A percentile compares a stretch with the other conserved stretches of the same genome.
Evolutionary conservation across 257 asterid genomes (phyloP).

Genomic region (Capsicum chinense): DNA sequence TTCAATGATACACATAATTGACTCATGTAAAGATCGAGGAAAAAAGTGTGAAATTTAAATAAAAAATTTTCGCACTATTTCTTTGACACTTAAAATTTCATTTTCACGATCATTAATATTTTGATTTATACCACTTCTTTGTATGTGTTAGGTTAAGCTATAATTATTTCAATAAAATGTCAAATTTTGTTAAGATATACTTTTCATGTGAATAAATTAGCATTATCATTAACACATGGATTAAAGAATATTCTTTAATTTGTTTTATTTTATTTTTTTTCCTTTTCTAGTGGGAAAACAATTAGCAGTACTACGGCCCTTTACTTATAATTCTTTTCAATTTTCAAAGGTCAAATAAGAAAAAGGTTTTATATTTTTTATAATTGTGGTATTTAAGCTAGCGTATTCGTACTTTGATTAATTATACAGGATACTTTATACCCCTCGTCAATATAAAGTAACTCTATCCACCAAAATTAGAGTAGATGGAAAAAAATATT

Average conservation of each 20-base stretch:
- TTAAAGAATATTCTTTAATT: background rate
- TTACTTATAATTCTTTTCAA: background rate
- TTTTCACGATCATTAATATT: background rate
- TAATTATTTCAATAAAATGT: background rate
- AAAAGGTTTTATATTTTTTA: too few species aligned
- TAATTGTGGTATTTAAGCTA: too few species aligned
- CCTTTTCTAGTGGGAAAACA: background rate
- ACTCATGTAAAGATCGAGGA: too few species aligned
- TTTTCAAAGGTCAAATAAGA: background rate
- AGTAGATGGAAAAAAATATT: too few species aligned
- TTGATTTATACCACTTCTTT: background rate
- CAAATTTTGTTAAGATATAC: background rate
- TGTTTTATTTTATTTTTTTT: background rate
- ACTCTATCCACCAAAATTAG: too few species aligned
- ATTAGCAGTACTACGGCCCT: background rate
- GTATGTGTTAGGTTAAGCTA: slow-evolving; percentile 15
- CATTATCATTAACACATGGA: slow-evolving; percentile 22
- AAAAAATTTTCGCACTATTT: background rate
- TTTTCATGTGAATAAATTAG: background rate
- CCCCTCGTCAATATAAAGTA: too few species aligned
- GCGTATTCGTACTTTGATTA: too few species aligned
- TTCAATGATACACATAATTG: too few species aligned
- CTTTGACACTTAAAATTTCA: background rate
- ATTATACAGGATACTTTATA: too few species aligned
- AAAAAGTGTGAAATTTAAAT: too few species aligned